Conservation (phyloP, 2,329 filamentous ascomycete genomes). For the Diatrype stigma region DNA sequence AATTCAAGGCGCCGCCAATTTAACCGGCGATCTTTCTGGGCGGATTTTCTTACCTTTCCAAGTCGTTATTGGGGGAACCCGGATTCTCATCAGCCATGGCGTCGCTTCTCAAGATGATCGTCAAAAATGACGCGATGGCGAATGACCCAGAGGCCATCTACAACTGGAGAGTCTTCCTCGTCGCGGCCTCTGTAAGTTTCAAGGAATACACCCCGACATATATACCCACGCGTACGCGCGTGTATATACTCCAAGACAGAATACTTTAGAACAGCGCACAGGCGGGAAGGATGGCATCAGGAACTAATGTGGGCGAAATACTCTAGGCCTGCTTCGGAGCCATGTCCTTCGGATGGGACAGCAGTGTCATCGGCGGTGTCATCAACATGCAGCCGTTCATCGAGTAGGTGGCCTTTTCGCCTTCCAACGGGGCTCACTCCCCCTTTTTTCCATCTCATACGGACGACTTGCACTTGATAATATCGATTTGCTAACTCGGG, state of each 20-base stretch:
- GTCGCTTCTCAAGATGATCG: constrained; percentile 36
- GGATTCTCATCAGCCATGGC: constrained; percentile 14
- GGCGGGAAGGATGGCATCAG: no score
- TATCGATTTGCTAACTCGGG: no score
- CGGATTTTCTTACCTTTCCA: no score
- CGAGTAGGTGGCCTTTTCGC: constrained; percentile 38
- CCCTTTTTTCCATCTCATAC: no score
- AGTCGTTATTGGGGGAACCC: neutral
- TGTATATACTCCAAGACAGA: no score
- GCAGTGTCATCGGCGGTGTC: constrained; percentile 64
- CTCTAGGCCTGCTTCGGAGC: constrained; percentile 40
- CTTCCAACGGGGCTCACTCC: no score
- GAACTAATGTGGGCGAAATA: constrained; percentile 4
- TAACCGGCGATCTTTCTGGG: no score
- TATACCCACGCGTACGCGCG: no score
- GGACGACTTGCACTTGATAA: no score
- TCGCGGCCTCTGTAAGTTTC: constrained; percentile 52
- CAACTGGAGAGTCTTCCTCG: constrained; percentile 63
- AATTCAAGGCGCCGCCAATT: no score
- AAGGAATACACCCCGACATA: no score
- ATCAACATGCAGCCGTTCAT: constrained; percentile 56
- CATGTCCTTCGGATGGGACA: constrained; percentile 58
- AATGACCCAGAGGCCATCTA: constrained; percentile 65
- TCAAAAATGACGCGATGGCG: constrained; percentile 59
- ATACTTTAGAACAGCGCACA: no score